Base-by-base conservation (phyloP, 352 stramenopile genomes). In the Phytophthora vignae region DNA sequence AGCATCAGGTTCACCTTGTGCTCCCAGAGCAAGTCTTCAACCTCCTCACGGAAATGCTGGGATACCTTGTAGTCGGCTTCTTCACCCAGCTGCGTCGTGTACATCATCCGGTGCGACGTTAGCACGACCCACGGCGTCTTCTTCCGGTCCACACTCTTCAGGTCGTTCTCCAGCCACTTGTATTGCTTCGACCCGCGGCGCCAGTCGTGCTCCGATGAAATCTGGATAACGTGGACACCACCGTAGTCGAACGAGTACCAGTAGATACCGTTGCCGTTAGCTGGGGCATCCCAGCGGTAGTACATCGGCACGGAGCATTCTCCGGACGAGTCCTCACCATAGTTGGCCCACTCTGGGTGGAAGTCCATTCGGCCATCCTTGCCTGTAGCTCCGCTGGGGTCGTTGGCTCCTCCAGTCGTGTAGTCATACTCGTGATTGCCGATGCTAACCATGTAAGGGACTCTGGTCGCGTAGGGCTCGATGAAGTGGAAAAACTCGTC, bases 191-290 rank as follows among this genome's bases (percentile, higher is more conserved):
- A 98, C 22, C 92, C 93, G 27, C 71, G 74, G 2, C 81, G 83
- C 74, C 96, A 90, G 77, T 98, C 83, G 67, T 98, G 93, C 67
- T 99, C 96, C 21, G 88, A 95, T 27, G 86, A 96, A 59, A 98
- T 90, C 55, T 98, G 88, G 31, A 98, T 89, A 17, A 97, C 96
- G 57, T 98, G 92, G 7, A 98, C 85, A 36, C 87, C 87, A 19
- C 78, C 87, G 63, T 95, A 93, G 60, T 97, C 79, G 71, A 97
- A 98, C n/a, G 90, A 98, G 78, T 98, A 94, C 90, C 92, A 96
- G 69, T 93, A 96, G 36, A 95, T 88, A 19, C 73, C 67, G 36
- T 87, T 85, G 25, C 88, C 86, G 40, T 88, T 93, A 19, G 69
- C 64, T 8, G 88, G 88, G 12, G 83, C 74, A 44, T 87, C 79